Percentiles rank a stretch among this genome's conserved stretches.
Conservation (phyloP, 495 filamentous ascomycete species). For the Aspergillus cavernicola region DNA sequence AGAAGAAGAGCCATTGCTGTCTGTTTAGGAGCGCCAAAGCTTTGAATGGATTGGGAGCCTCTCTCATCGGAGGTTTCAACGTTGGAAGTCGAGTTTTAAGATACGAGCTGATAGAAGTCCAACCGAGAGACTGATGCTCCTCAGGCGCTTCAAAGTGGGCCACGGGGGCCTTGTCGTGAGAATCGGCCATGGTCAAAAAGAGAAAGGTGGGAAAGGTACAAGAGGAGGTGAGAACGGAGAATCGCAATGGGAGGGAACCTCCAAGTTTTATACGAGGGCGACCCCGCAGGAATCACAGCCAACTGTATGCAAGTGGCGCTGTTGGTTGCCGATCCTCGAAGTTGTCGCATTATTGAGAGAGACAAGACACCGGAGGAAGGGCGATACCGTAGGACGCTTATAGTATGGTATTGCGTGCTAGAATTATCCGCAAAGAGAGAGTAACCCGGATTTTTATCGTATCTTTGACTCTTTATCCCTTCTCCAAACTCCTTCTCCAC, state of each 20-base stretch:
- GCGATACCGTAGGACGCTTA: too few relatives aligned
- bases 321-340: not conserved
- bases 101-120: constrained; percentile 44
- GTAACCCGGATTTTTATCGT: too few relatives aligned
- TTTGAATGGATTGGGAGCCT: constrained; percentile 75
- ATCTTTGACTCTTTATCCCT: too few relatives aligned
- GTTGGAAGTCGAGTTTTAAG: constrained; percentile 66
- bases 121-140: constrained; percentile 46
- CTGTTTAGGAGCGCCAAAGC: constrained; percentile 64
- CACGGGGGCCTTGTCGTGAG: constrained; percentile 3
- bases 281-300: not conserved
- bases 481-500: too few relatives aligned
- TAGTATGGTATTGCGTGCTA: too few relatives aligned
- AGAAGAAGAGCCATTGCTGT: constrained; percentile 85
- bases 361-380: too few relatives aligned
- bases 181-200: constrained; percentile 1
- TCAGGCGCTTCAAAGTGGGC: constrained; percentile 24
- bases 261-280: not conserved
- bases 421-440: too few relatives aligned
- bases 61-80: constrained; percentile 70
- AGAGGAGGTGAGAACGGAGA: not conserved
- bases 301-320: not conserved
- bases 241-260: not conserved
- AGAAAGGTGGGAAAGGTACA: not conserved
- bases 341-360: not conserved